Evolutionary conservation across 768 basidiomycete genomes (phyloP), one percentile per base, ranked within the genome.

Genomic region (Suillus bovinus): DNA sequence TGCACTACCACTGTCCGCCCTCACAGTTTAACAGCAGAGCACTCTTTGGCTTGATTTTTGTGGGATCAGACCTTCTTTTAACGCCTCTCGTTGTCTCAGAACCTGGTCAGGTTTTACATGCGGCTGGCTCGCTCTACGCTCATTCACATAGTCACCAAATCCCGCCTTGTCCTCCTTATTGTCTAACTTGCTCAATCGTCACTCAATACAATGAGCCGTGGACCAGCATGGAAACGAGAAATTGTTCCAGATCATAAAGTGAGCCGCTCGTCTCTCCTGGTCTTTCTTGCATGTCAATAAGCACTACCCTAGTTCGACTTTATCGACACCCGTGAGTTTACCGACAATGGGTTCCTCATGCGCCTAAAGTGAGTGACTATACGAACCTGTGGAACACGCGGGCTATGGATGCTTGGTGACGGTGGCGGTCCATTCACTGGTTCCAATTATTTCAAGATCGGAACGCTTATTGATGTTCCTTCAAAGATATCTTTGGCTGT

Each of bases 241-340:
- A 85, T 91, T 69, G 95, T 98, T 50, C 93, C 92, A 60, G 97
- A 98, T 79, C 97, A 99, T 79, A 99, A 99, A 85, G 96, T 94
- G 64, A 60, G 81, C 64, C 42, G 33, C 49, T 60, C 29, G 39
- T 14, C 36, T 22, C n/a, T 50, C 34, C 27, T n/a, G 20, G 22
- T 6, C 47, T 16, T 38, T 14, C 56, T 13, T 58, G 22, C 59
- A 20, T 42, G 47, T 36, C 13, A 63, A n/a, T 61, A 49, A 65
- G 58, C 20, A 11, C 22, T 16, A 22, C 24, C 61, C 49, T 44
- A 99, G 97, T 99, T 98, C 70, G 96, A 99, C 82, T 98, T 98
- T 71, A 84, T 99, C 71, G 94, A 98, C 76, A 90, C 91, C 24
- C 84, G 87, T 61, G 96, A 99, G 71, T 99, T 95, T 78, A 89